Percentiles rank a stretch among this genome's conserved stretches.
Evolutionary conservation across 495 filamentous ascomycete species (phyloP).

Genomic region (Astrothelium macrocarpum): DNA sequence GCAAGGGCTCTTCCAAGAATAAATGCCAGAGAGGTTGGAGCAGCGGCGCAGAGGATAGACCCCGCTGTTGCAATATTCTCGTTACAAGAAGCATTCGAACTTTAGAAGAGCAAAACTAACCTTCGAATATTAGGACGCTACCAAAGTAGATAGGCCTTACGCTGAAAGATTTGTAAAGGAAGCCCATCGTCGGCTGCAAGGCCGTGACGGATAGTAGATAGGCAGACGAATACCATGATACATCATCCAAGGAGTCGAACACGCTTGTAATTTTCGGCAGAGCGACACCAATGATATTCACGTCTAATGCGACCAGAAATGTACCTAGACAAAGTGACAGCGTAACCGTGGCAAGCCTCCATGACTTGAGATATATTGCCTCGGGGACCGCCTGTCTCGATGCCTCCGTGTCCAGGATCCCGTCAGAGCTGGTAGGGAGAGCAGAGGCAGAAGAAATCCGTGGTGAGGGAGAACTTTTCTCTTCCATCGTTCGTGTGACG

Average conservation of each 20-base stretch:
- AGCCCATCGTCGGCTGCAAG: constrained; percentile 6
- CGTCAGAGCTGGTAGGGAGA: not conserved
- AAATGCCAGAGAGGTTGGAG: constrained; percentile 23
- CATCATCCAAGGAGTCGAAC: constrained; percentile 9
- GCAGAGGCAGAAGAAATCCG: no score
- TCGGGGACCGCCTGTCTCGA: not conserved
- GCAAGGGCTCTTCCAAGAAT: constrained; percentile 28
- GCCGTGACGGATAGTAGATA: constrained; percentile 6
- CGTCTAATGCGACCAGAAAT: not conserved
- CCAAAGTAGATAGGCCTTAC: constrained; percentile 30
- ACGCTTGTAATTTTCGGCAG: constrained; percentile 1
- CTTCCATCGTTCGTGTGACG: not conserved
- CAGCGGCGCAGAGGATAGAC: constrained; percentile 56
- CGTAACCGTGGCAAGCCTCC: not conserved
- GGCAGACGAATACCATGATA: constrained; percentile 8
- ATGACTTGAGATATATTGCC: not conserved
- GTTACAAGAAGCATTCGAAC: constrained; percentile 14
- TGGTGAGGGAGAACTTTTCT: no score
- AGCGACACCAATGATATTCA: not conserved
- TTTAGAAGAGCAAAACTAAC: no score
- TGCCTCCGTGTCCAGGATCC: not conserved
- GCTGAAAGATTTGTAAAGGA: constrained; percentile 34
- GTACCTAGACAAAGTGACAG: not conserved
- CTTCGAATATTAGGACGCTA: constrained; percentile 25
- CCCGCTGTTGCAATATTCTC: constrained; percentile 6